Evolutionary conservation across 257 asterid species (phyloP).

Genomic region (Nicotiana obtusifolia): DNA sequence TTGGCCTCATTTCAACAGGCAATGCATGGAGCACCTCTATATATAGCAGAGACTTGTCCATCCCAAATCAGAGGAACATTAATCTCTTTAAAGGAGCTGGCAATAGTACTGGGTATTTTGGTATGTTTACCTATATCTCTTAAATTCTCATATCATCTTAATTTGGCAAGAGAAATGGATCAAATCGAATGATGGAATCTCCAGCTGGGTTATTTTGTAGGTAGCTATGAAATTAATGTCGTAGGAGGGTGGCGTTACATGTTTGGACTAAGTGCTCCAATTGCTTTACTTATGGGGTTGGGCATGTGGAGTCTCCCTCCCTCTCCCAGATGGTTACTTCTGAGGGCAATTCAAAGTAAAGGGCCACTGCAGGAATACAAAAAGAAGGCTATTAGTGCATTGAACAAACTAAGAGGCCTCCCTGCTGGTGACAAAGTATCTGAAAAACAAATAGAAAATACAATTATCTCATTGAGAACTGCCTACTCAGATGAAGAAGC

Average conservation of each 20-base stretch:
- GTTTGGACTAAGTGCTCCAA: conserved; percentile 82
- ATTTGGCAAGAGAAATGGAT: conserved; percentile 9
- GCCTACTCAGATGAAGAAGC: conserved; percentile 65
- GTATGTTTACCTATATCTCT: conserved; percentile 25
- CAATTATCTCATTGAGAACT: conserved; percentile 63
- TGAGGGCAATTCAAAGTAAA: conserved; percentile 88
- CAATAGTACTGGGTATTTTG: conserved; percentile 91
- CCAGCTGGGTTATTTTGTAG: conserved; percentile 86
- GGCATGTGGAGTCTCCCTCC: conserved; percentile 95
- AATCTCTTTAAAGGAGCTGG: conserved; percentile 94
- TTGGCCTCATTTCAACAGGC: conserved; percentile 49
- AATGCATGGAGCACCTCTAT: conserved; percentile 99
- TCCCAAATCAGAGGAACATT: conserved; percentile 95
- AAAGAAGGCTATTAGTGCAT: conserved; percentile 70
- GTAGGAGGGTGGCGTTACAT: conserved; percentile 98
- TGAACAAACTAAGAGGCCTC: conserved; percentile 76
- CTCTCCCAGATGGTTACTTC: conserved; percentile 97
- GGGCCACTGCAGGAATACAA: conserved; percentile 73
- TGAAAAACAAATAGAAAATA: conserved; percentile 76
- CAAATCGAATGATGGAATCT: conserved; percentile 16
- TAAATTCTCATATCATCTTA: neutral
- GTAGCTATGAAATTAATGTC: conserved; percentile 62
- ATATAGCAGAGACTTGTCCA: conserved; percentile 95
- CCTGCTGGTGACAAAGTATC: conserved; percentile 58
- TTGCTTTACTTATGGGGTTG: conserved; percentile 79